Evolutionary conservation across 768 basidiomycete species (phyloP).

Genomic region (Pisolithus microcarpus): DNA sequence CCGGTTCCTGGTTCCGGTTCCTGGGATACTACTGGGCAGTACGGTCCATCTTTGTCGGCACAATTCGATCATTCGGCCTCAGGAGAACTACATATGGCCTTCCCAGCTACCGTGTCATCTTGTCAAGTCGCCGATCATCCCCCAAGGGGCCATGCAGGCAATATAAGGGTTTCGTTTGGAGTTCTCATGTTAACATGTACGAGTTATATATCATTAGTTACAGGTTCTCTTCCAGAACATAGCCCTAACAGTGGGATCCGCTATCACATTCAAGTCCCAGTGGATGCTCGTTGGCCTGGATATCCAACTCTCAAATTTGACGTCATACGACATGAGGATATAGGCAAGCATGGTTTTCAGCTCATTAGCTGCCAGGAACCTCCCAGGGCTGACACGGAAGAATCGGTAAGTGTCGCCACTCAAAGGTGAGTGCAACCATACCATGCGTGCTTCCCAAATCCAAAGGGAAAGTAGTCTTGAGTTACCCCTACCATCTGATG

Average conservation of each 20-base stretch:
- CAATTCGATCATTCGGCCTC: too few species aligned
- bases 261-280: too few species aligned
- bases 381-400: constrained; percentile 26
- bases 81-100: too few species aligned
- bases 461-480: constrained; percentile 31
- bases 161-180: not conserved
- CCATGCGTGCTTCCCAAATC: constrained; percentile 26
- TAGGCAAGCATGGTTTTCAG: constrained; percentile 34
- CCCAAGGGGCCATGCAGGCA: too few species aligned
- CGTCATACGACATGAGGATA: constrained; percentile 14
- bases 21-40: too few species aligned
- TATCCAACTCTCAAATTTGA: constrained; percentile 3
- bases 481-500: constrained; percentile 31
- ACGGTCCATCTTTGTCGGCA: too few species aligned
- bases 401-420: too few species aligned
- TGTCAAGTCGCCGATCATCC: too few species aligned
- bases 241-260: too few species aligned
- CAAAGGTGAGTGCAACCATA: constrained; percentile 1
- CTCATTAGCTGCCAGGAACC: constrained; percentile 35
- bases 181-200: constrained; percentile 7
- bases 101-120: too few species aligned
- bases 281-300: not conserved
- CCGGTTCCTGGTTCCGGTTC: too few species aligned
- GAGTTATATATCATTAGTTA: not conserved
- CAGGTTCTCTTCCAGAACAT: too few species aligned